Conservation (phyloP, 2,329 filamentous ascomycete species). For the Aureobasidium sp. region DNA sequence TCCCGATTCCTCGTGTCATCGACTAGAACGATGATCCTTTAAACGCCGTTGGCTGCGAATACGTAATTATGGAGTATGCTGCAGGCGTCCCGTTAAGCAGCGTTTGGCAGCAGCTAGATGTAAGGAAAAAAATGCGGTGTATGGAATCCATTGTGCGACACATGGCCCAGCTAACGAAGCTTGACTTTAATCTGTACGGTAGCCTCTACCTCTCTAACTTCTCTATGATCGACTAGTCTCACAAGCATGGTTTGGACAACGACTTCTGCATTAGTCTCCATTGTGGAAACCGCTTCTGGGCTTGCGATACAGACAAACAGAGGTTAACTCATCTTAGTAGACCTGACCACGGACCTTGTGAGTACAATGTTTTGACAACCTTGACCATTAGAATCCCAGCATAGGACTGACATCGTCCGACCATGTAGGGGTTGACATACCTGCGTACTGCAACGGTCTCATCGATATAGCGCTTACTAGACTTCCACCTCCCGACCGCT, state of each 20-base stretch:
- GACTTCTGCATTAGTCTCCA: conserved; percentile 10
- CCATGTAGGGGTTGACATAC: not conserved
- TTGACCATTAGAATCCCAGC: conserved; percentile 1
- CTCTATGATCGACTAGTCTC: not conserved
- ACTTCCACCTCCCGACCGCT: not conserved
- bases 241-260: not conserved
- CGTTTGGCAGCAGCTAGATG: conserved; percentile 16
- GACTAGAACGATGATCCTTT: conserved; percentile 29
- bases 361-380: not conserved
- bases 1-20: conserved; percentile 35
- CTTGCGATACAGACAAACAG: not conserved
- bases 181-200: conserved; percentile 9
- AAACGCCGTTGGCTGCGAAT: conserved; percentile 29
- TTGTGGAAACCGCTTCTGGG: not conserved
- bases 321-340: not conserved
- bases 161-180: conserved; percentile 3
- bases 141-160: conserved; percentile 7
- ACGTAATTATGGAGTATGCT: conserved; percentile 33
- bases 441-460: conserved; percentile 7
- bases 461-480: conserved; percentile 7
- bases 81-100: conserved; percentile 24
- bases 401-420: not conserved
- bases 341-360: not conserved
- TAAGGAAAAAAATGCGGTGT: not conserved
- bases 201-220: conserved; percentile 8